These are phyloP conservation scores for Solanum rostratum DNA, from an alignment of 257 asterid genomes.

Conservation along the genomic window DNA sequence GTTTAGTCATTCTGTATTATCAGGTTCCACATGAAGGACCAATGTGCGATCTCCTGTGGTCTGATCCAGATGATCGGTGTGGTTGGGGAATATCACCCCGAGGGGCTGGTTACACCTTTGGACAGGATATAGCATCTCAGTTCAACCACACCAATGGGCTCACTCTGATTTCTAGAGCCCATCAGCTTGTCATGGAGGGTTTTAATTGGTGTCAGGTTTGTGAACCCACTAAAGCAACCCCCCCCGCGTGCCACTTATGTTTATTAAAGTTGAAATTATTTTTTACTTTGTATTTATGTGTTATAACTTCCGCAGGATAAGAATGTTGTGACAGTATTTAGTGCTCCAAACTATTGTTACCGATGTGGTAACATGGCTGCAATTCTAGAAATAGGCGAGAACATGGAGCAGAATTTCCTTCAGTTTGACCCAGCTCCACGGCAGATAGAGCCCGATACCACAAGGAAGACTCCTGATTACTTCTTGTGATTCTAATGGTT, in stretches of 20 bases:
- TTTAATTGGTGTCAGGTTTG: constrained; percentile 97
- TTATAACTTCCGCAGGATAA: constrained; percentile 45
- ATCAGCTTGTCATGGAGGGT: constrained; percentile 99
- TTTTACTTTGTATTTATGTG: neutral
- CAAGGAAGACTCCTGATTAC: constrained; percentile 93
- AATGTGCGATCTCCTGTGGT: constrained; percentile 97
- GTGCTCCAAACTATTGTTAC: constrained; percentile 93
- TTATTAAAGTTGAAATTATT: neutral
- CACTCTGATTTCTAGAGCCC: constrained; percentile 86
- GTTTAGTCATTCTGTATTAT: neutral
- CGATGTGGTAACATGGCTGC: constrained; percentile 99
- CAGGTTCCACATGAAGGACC: constrained; percentile 99
- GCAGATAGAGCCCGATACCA: constrained; percentile 89
- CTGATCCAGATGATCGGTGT: constrained; percentile 96
- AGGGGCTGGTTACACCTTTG: constrained; percentile 97
- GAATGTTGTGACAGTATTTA: constrained; percentile 90
- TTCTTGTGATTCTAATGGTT: constrained; percentile 49
- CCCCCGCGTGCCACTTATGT: no score
- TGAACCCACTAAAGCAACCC: neutral
- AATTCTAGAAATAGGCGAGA: constrained; percentile 84
- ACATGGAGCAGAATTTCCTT: constrained; percentile 95
- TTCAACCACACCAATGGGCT: constrained; percentile 98
- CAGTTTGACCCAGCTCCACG: constrained; percentile 98
- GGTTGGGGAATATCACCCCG: constrained; percentile 99
- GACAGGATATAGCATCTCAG: constrained; percentile 93